Percentiles rank a stretch among this genome's conserved stretches.
phyloP scores from a whole-genome alignment of 495 filamentous ascomycete species.

The Neurospora sp. region DNA sequence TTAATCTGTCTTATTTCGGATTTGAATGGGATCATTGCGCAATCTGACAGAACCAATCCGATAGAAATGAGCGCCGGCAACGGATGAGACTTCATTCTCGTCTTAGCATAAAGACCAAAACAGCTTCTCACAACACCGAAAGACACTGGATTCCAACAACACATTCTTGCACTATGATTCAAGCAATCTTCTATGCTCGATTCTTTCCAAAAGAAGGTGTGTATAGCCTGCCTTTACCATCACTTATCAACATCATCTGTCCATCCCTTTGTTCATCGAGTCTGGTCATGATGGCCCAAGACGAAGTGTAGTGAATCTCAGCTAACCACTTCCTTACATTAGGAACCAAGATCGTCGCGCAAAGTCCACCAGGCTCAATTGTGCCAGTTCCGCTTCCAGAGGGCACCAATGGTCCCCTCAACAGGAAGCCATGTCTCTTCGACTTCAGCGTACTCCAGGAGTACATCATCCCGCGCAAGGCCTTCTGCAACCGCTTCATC shows the following conservation, averaged over 20 bases:
- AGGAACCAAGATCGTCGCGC: constrained; percentile 76
- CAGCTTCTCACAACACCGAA: neutral
- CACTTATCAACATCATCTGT: neutral
- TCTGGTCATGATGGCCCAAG: neutral
- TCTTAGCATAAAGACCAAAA: neutral
- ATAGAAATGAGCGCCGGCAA: neutral
- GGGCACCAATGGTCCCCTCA: constrained; percentile 34
- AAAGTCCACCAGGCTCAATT: constrained; percentile 66
- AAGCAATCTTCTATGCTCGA: constrained; percentile 88
- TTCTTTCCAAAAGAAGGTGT: constrained; percentile 86
- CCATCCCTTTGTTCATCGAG: neutral
- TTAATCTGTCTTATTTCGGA: neutral
- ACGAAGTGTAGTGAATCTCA: neutral
- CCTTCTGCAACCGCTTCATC: constrained; percentile 80
- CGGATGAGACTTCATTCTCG: neutral
- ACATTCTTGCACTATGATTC: constrained; percentile 52
- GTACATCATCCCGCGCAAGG: constrained; percentile 86
- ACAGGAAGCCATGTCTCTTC: constrained; percentile 53
- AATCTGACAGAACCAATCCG: neutral
- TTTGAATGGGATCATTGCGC: neutral
- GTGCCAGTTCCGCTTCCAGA: constrained; percentile 37
- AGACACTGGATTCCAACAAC: neutral
- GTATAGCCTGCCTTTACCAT: neutral
- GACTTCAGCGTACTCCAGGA: constrained; percentile 73
- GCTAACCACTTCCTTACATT: neutral